Percentiles rank a stretch among this genome's conserved stretches.
Evolutionary conservation across 192 early-diverging fungal genomes (phyloP).

Genomic region (Coemansia sp.): DNA sequence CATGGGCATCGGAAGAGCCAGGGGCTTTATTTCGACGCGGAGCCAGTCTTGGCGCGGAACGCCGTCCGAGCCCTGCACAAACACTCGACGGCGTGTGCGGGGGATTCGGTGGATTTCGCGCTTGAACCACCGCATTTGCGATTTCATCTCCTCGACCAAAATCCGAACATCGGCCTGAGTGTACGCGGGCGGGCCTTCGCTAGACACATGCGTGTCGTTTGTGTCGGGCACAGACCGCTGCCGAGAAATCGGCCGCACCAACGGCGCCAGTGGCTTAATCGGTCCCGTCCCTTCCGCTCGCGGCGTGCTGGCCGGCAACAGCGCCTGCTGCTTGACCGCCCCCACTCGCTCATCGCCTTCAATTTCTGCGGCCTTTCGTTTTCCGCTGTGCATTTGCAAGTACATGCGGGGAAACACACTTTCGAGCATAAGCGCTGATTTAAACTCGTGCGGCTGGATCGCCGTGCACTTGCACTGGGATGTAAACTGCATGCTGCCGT

Average conservation of each 20-base stretch:
- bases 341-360: neutral
- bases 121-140: constrained; percentile 36
- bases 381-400: constrained; percentile 21
- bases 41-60: constrained; percentile 48
- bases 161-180: constrained; percentile 26
- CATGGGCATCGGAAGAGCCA: constrained; percentile 32
- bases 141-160: constrained; percentile 30
- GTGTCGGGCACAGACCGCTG: neutral
- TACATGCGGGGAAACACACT: constrained; percentile 45
- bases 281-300: neutral
- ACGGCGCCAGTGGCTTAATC: constrained; percentile 25
- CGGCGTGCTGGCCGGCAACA: constrained; percentile 8
- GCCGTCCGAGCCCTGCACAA: constrained; percentile 48
- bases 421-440: constrained; percentile 37
- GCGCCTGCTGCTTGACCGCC: constrained; percentile 15
- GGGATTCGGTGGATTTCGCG: constrained; percentile 49
- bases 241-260: constrained; percentile 6
- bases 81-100: constrained; percentile 34
- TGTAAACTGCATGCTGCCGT: constrained; percentile 35
- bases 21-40: constrained; percentile 31
- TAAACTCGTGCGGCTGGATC: constrained; percentile 19
- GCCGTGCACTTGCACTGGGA: constrained; percentile 35
- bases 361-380: constrained; percentile 26
- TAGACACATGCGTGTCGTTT: neutral
- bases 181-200: constrained; percentile 20